Conservation (phyloP, 2,329 filamentous ascomycete species). For the Penicillium verrucosum region DNA sequence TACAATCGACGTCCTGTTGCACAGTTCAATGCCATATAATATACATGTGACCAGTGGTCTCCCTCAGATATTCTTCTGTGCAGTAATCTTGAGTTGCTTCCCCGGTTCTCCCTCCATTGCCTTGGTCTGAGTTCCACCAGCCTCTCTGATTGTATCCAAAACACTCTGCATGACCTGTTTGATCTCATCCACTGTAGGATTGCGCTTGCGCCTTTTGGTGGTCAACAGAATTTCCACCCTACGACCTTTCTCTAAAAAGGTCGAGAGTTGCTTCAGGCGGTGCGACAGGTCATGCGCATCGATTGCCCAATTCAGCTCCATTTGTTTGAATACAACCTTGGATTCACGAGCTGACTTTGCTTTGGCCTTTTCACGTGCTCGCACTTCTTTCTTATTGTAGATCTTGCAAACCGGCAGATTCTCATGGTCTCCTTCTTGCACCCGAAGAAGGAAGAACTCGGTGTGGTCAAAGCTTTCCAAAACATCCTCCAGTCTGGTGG, state of each 20-base stretch:
- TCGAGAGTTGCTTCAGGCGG: slow-evolving; percentile 62
- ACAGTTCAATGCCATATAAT: neutral
- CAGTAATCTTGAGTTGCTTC: slow-evolving; percentile 35
- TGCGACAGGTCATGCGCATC: slow-evolving; percentile 70
- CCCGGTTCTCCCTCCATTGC: slow-evolving; percentile 44
- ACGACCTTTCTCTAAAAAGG: slow-evolving; percentile 70
- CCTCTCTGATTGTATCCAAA: slow-evolving; percentile 43
- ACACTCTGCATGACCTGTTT: slow-evolving; percentile 55
- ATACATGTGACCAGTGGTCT: neutral
- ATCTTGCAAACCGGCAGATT: slow-evolving; percentile 67
- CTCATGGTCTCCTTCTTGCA: slow-evolving; percentile 36
- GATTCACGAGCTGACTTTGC: slow-evolving; percentile 40
- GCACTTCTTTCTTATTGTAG: slow-evolving; percentile 46
- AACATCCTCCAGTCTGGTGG: slow-evolving; percentile 27
- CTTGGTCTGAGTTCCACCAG: slow-evolving; percentile 41
- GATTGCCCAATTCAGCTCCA: slow-evolving; percentile 92
- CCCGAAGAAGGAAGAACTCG: slow-evolving; percentile 52
- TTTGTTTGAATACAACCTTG: slow-evolving; percentile 58
- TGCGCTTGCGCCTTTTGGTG: slow-evolving; percentile 62
- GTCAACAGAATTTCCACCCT: slow-evolving; percentile 71
- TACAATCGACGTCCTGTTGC: neutral
- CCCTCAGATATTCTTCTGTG: slow-evolving; percentile 31
- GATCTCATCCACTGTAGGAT: slow-evolving; percentile 61
- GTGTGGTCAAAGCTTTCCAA: slow-evolving; percentile 49
- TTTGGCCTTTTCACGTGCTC: slow-evolving; percentile 18